Evolutionary conservation across 768 basidiomycete genomes (phyloP).

Genomic region (Lactifluus volemus): DNA sequence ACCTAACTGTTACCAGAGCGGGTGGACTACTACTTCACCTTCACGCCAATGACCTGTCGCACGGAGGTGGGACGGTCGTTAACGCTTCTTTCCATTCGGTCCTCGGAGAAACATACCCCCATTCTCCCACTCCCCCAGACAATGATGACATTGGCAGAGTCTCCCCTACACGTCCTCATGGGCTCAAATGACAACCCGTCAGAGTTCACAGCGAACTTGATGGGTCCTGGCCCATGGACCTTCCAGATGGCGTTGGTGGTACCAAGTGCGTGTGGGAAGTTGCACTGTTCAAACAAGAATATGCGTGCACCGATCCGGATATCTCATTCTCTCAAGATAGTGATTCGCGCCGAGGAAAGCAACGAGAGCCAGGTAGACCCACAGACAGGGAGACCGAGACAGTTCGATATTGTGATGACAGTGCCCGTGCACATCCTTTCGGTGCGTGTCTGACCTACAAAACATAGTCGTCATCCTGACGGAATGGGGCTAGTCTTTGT

Average conservation of each 20-base stretch:
- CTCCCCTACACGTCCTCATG: slow-evolving; percentile 70
- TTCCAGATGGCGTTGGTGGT: slow-evolving; percentile 61
- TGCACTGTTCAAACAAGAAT: slow-evolving; percentile 79
- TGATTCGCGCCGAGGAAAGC: slow-evolving; percentile 76
- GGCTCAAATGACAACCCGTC: slow-evolving; percentile 52
- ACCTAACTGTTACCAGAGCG: slow-evolving; percentile 45
- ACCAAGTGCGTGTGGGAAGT: slow-evolving; percentile 45
- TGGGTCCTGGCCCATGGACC: slow-evolving; percentile 43
- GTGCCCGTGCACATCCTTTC: slow-evolving; percentile 83
- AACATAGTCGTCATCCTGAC: not conserved
- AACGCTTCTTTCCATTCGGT: not conserved
- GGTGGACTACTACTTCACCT: slow-evolving; percentile 78
- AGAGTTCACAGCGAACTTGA: not conserved
- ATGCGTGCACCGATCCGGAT: slow-evolving; percentile 66
- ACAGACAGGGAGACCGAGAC: slow-evolving; percentile 64
- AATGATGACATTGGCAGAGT: slow-evolving; percentile 48
- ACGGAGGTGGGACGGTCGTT: slow-evolving; percentile 43
- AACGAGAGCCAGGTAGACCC: slow-evolving; percentile 56
- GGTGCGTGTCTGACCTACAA: slow-evolving; percentile 36
- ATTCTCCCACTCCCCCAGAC: slow-evolving; percentile 57
- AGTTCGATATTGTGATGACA: slow-evolving; percentile 82
- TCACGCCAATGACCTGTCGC: slow-evolving; percentile 55
- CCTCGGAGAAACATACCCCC: slow-evolving; percentile 25
- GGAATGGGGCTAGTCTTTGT: not conserved
- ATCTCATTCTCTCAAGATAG: slow-evolving; percentile 69